Base-by-base conservation (phyloP, 768 basidiomycete species). In the Boletus rubropictus region DNA sequence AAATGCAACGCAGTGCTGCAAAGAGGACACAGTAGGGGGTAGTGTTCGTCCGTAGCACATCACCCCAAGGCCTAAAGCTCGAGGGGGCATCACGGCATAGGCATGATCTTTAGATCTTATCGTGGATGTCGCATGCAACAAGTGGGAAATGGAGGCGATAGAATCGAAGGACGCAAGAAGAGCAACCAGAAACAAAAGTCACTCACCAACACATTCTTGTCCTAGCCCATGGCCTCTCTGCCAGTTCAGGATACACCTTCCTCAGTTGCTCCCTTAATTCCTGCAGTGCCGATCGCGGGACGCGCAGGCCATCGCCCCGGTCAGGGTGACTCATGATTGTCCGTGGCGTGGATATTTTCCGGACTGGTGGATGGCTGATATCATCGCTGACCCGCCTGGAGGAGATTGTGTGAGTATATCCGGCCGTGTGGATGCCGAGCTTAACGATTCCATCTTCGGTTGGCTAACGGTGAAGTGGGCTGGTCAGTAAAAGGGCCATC, bases 201-300 rank as follows among this genome's bases (percentile, higher is more conserved):
- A 63, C 79, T 62, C 60, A 89, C 94, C 94, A 97, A 69, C 94
- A 98, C 52, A 98, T 65, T 49, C 94, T 70, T 10, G 92, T 94
- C 7, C 71, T 71, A 25, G 67, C 61, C 59, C 92, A 87, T 0
- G 86, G 77, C 63, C 82, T 86, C 54, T 79, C 67, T 5, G 80
- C 86, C 37, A 98, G 73, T 41, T 80, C 80, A 21, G 94, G 95
- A 66, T 86, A 93, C 21, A 91, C 69, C 27, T 66, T 60, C 17
- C 67, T 61, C 10, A 95, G 64, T 9, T 72, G 65, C 3, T 62
- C 63, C 33, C 88, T 73, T 44, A 95, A 59, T 44, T 62, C 62
- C 31, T 66, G 59, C 3, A 86, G 62, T 39, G 72, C 73, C 7
- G 66, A 62, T 46, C 68, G 75, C 0, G 95, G 92, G 39, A 98